Conservation (phyloP, 805 yeast species). For the Zygoascus flipseniorum region DNA sequence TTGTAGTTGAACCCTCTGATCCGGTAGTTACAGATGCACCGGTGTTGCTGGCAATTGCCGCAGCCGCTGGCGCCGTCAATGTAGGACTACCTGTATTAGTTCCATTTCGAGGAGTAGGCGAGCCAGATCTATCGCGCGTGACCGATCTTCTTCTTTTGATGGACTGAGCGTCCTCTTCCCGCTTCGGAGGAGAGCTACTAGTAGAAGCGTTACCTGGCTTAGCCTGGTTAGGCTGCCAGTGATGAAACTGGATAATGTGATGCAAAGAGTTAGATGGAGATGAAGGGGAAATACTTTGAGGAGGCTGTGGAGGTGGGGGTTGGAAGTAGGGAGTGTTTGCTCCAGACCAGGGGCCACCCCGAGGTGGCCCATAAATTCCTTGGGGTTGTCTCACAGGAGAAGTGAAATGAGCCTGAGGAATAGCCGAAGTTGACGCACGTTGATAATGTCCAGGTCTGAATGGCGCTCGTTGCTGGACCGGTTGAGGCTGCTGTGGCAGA, state of each 20-base stretch:
- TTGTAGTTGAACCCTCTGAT: background rate
- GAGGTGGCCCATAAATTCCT: background rate
- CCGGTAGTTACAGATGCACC: slow-evolving; percentile 1
- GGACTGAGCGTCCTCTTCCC: slow-evolving; percentile 4
- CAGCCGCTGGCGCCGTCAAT: slow-evolving; percentile 6
- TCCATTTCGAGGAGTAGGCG: slow-evolving; percentile 10
- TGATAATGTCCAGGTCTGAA: slow-evolving; percentile 16
- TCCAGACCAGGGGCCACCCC: background rate
- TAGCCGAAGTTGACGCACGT: slow-evolving; percentile 18
- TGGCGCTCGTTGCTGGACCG: slow-evolving; percentile 3
- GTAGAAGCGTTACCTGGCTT: slow-evolving; percentile 3
- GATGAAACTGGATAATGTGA: slow-evolving; percentile 48
- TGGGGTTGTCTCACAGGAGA: slow-evolving; percentile 7
- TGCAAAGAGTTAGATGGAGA: slow-evolving; percentile 27
- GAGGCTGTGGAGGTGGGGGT: slow-evolving; percentile 18
- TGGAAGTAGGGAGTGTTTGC: slow-evolving; percentile 7
- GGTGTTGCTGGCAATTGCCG: slow-evolving; percentile 14
- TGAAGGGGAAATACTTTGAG: slow-evolving; percentile 16
- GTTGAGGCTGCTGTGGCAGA: slow-evolving; percentile 6
- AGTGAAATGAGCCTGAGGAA: slow-evolving; percentile 8
- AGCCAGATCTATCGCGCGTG: slow-evolving; percentile 8
- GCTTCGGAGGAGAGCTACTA: slow-evolving; percentile 5
- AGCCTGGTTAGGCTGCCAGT: slow-evolving; percentile 40
- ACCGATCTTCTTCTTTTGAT: slow-evolving; percentile 13
- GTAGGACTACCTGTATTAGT: background rate